Percentiles rank a stretch among this genome's conserved stretches.
Evolutionary conservation across 345 rosid species (phyloP).

Genomic region (Ceriops tagal): DNA sequence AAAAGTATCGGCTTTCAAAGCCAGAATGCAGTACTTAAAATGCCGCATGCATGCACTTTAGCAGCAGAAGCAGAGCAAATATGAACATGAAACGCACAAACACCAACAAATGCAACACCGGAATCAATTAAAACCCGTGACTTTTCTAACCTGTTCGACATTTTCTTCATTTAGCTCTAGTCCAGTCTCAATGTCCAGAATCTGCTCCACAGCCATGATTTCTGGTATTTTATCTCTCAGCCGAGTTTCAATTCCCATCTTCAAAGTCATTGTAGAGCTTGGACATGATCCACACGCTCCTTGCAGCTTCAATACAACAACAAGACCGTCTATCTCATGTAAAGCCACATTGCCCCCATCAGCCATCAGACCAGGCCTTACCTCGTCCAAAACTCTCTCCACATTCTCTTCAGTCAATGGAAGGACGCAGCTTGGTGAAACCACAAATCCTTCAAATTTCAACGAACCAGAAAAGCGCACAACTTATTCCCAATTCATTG

Average conservation of each 20-base stretch:
- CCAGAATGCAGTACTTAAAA: constrained; percentile 4
- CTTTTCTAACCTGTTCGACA: constrained; percentile 61
- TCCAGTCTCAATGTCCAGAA: constrained; percentile 73
- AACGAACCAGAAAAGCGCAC: background rate
- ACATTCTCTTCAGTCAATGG: constrained; percentile 90
- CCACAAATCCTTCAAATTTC: constrained; percentile 35
- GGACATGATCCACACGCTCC: constrained; percentile 99
- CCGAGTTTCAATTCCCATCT: constrained; percentile 90
- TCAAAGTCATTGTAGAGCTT: constrained; percentile 88
- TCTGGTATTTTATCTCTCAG: constrained; percentile 88
- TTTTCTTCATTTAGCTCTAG: constrained; percentile 75
- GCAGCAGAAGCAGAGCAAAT: background rate
- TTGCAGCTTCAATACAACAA: constrained; percentile 82
- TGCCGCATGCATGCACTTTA: background rate
- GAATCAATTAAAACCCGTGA: background rate
- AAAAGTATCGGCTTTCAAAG: background rate
- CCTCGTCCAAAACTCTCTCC: constrained; percentile 82
- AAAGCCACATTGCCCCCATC: constrained; percentile 96
- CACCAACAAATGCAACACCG: background rate
- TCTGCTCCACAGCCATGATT: constrained; percentile 83
- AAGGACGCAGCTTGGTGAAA: constrained; percentile 61
- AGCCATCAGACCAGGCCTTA: constrained; percentile 82
- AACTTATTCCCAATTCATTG: too few relatives aligned
- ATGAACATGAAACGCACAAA: too few relatives aligned
- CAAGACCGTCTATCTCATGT: constrained; percentile 91